These are phyloP conservation scores for Datisca glomerata DNA, from an alignment of 306 rosid species.

Conservation along the genomic window DNA sequence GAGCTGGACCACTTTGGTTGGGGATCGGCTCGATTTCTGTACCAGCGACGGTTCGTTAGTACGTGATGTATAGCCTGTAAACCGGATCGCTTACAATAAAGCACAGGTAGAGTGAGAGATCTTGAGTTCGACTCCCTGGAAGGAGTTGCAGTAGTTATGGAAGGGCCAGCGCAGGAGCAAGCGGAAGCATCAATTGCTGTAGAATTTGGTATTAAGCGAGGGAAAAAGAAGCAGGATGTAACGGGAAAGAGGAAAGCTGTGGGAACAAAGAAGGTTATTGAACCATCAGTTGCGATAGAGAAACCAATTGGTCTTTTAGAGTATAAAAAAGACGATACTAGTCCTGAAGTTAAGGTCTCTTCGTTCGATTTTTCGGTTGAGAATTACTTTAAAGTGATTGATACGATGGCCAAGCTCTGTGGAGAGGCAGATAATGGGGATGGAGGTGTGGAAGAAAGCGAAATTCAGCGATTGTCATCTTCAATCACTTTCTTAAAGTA, in stretches of 20 bases:
- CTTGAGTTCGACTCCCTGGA: neutral
- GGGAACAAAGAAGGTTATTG: slow-evolving; percentile 1
- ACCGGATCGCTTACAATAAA: too few relatives aligned
- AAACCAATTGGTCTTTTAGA: slow-evolving; percentile 1
- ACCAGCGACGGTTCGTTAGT: too few relatives aligned
- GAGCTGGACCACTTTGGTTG: too few relatives aligned
- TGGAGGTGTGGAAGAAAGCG: slow-evolving; percentile 21
- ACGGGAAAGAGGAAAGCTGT: slow-evolving; percentile 1
- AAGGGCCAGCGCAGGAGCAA: neutral
- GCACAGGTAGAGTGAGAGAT: too few relatives aligned
- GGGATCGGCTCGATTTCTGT: too few relatives aligned
- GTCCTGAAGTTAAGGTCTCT: slow-evolving; percentile 23
- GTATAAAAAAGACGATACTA: slow-evolving; percentile 1
- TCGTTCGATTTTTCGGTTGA: slow-evolving; percentile 47
- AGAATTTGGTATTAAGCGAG: slow-evolving; percentile 8
- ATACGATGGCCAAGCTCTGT: slow-evolving; percentile 40
- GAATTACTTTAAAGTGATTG: slow-evolving; percentile 49
- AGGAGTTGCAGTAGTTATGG: neutral
- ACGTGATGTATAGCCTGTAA: too few relatives aligned
- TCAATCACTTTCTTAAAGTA: slow-evolving; percentile 64
- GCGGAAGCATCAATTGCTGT: slow-evolving; percentile 8
- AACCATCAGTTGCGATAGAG: neutral
- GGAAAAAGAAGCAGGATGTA: slow-evolving; percentile 10
- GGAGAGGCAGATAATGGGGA: slow-evolving; percentile 25
- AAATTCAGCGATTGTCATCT: slow-evolving; percentile 37